Conservation (phyloP, 345 rosid species). For the Sisymbrium irio region DNA sequence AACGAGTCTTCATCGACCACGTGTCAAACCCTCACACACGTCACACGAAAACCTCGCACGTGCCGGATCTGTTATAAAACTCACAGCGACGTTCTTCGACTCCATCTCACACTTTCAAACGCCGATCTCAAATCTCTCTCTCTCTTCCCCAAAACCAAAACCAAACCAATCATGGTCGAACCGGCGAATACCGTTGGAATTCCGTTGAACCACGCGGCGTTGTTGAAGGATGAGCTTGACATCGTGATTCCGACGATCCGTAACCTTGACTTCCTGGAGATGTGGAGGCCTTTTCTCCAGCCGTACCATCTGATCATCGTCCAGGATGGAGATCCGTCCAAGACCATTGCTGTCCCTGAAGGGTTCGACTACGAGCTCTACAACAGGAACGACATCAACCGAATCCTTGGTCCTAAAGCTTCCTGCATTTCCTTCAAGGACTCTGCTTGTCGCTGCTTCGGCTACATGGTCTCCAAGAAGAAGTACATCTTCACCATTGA, state of each 20-base stretch:
- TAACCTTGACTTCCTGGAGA: conserved; percentile 92
- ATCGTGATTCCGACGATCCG: conserved; percentile 95
- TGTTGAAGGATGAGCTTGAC: conserved; percentile 81
- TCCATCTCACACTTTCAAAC: conserved; percentile 17
- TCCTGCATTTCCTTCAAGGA: conserved; percentile 97
- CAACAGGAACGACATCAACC: conserved; percentile 87
- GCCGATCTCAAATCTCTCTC: conserved; percentile 23
- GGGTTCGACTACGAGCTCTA: conserved; percentile 93
- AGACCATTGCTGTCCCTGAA: conserved; percentile 77
- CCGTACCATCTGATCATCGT: conserved; percentile 94
- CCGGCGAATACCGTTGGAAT: conserved; percentile 44
- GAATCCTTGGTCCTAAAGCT: conserved; percentile 89
- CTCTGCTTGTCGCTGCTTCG: conserved; percentile 98
- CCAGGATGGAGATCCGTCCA: conserved; percentile 94
- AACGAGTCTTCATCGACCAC: conserved; percentile 9
- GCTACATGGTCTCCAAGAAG: conserved; percentile 98
- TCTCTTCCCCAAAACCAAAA: not conserved
- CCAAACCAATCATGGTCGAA: conserved; percentile 43
- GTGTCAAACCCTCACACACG: conserved; percentile 18
- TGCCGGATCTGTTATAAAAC: conserved; percentile 23
- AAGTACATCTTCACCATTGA: conserved; percentile 95
- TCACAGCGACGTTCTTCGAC: not conserved
- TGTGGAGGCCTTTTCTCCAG: conserved; percentile 98
- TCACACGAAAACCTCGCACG: conserved; percentile 9
- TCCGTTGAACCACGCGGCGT: conserved; percentile 36